phyloP scores from a whole-genome alignment of 2,329 filamentous ascomycete species.

The Beauveria brongniartii region DNA sequence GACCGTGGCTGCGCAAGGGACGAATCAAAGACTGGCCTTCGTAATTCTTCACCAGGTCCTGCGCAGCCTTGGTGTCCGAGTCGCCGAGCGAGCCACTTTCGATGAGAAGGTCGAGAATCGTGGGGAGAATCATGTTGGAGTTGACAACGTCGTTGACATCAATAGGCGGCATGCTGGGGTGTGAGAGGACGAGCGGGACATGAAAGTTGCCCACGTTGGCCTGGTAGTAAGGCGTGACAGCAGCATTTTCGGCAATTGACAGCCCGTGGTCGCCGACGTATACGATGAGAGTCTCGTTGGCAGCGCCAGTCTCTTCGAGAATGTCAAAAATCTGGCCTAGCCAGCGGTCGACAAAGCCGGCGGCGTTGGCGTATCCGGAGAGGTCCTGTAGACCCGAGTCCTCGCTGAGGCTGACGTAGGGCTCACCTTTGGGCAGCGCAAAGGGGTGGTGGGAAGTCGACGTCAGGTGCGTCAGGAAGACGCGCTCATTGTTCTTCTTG shows the following conservation, averaged over 20 bases:
- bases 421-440: constrained; percentile 21
- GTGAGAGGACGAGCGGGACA: constrained; percentile 25
- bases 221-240: constrained; percentile 25
- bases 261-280: constrained; percentile 27
- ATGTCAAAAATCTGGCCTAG: constrained; percentile 23
- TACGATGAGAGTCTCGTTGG: constrained; percentile 25
- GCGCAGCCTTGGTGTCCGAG: constrained; percentile 18
- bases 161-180: constrained; percentile 24
- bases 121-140: constrained; percentile 26
- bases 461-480: constrained; percentile 28
- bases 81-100: constrained; percentile 25
- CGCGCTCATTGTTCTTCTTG: constrained; percentile 21
- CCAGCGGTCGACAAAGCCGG: constrained; percentile 26
- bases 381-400: constrained; percentile 22
- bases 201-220: constrained; percentile 25
- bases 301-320: constrained; percentile 23
- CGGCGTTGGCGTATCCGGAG: constrained; percentile 25
- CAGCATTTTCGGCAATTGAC: constrained; percentile 24
- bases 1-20: constrained; percentile 16
- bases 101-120: constrained; percentile 26
- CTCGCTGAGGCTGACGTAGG: constrained; percentile 20
- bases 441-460: constrained; percentile 29
- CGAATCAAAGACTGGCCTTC: constrained; percentile 29
- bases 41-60: constrained; percentile 24
- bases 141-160: constrained; percentile 25